phyloP scores from a whole-genome alignment of 2,329 filamentous ascomycete species.

The Thermomyces lanuginosus region DNA sequence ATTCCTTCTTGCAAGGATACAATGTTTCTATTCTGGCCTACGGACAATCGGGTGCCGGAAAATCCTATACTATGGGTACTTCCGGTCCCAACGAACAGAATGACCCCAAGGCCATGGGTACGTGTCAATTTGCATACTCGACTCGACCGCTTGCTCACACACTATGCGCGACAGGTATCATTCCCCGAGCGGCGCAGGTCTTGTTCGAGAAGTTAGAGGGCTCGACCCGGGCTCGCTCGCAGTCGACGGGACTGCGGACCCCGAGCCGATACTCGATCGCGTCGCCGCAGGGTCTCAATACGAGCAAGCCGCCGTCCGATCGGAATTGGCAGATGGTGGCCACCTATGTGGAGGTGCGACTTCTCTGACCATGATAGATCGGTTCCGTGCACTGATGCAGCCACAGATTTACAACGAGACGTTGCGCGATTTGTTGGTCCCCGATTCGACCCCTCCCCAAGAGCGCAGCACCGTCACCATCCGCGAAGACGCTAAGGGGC shows the following conservation, averaged over 20 bases:
- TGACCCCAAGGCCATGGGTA: slow-evolving; percentile 60
- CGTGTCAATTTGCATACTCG: slow-evolving; percentile 19
- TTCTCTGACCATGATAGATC: too few species aligned
- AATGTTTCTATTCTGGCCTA: slow-evolving; percentile 97
- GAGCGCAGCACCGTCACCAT: slow-evolving; percentile 77
- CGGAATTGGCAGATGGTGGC: slow-evolving; percentile 84
- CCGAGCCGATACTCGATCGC: slow-evolving; percentile 61
- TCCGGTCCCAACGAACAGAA: slow-evolving; percentile 66
- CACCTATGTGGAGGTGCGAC: slow-evolving; percentile 58
- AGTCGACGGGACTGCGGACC: slow-evolving; percentile 61
- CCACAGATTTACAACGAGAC: slow-evolving; percentile 89
- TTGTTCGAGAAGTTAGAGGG: slow-evolving; percentile 78
- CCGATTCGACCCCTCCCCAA: slow-evolving; percentile 49
- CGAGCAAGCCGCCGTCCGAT: slow-evolving; percentile 37
- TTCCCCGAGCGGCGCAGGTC: slow-evolving; percentile 70
- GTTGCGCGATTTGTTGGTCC: slow-evolving; percentile 71
- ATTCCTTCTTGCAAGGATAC: slow-evolving; percentile 84
- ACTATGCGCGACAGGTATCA: slow-evolving; percentile 80
- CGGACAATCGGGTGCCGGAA: slow-evolving; percentile 91
- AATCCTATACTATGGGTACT: slow-evolving; percentile 98
- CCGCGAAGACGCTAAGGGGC: slow-evolving; percentile 83
- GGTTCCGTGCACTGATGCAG: slow-evolving; percentile 6
- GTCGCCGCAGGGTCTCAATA: slow-evolving; percentile 32
- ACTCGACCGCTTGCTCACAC: too few species aligned
- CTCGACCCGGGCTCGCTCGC: slow-evolving; percentile 40